A percentile compares a stretch with the other conserved stretches of the same genome.
phyloP scores from a whole-genome alignment of 495 filamentous ascomycete genomes.

The Aspergillus sclerotiicarbonarius region DNA sequence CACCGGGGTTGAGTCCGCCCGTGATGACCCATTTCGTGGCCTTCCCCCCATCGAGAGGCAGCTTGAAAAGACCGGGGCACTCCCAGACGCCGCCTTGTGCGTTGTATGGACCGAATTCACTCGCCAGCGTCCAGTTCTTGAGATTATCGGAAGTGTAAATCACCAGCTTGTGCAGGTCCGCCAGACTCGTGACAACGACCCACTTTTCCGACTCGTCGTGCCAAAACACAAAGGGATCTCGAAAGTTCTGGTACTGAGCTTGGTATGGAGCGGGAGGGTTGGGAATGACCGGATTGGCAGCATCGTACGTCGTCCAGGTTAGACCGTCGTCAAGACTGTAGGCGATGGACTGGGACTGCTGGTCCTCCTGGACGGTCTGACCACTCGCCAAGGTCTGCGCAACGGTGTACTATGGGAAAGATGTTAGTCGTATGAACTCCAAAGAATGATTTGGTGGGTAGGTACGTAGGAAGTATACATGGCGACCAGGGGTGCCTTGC shows the following conservation, averaged over 20 bases:
- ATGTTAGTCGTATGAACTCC: too few relatives aligned
- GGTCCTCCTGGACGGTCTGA: conserved; percentile 26
- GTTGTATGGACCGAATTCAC: conserved; percentile 54
- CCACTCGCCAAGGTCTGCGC: conserved; percentile 28
- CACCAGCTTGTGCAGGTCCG: conserved; percentile 49
- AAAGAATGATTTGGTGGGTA: too few relatives aligned
- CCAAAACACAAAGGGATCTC: conserved; percentile 58
- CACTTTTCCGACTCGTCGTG: conserved; percentile 45
- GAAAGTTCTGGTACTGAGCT: conserved; percentile 43
- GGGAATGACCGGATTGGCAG: conserved; percentile 51
- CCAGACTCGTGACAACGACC: conserved; percentile 49
- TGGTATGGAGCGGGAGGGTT: conserved; percentile 33
- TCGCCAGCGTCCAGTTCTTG: conserved; percentile 50
- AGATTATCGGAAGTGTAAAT: conserved; percentile 55
- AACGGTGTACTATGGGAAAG: conserved; percentile 23
- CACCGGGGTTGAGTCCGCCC: conserved; percentile 56
- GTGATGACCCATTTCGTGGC: conserved; percentile 45
- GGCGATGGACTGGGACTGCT: conserved; percentile 55
- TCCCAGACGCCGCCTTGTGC: conserved; percentile 57
- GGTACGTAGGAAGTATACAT: conserved; percentile 51
- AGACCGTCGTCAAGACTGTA: conserved; percentile 54
- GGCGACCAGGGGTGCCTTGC: conserved; percentile 52
- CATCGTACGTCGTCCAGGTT: conserved; percentile 51
- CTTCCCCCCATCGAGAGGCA: conserved; percentile 29
- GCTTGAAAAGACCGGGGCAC: conserved; percentile 51